Conservation (phyloP, 1,139 yeast genomes). For the Taiozyma sp. region DNA sequence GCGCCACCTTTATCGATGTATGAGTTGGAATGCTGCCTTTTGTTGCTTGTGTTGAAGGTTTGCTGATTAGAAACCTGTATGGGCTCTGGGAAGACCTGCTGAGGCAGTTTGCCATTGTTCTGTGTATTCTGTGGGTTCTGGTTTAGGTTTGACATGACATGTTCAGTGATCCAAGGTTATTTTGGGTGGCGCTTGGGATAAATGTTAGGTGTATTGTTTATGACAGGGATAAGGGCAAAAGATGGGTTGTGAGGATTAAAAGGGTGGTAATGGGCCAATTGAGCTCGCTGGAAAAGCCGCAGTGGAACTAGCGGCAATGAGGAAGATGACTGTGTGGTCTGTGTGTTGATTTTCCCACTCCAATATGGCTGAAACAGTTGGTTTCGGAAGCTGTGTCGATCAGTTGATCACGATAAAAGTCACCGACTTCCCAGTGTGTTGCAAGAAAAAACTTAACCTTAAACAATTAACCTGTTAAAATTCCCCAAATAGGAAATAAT, state of each 20-base stretch:
- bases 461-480: background rate
- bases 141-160: slow-evolving; percentile 5
- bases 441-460: background rate
- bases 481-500: background rate
- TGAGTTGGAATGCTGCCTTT: slow-evolving; percentile 30
- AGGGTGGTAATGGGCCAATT: slow-evolving; percentile 7
- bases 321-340: background rate
- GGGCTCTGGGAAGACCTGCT: background rate
- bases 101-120: background rate
- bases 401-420: background rate
- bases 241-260: background rate
- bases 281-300: background rate
- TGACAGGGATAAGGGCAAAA: background rate
- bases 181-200: background rate
- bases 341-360: background rate
- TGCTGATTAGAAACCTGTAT: background rate
- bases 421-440: background rate
- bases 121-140: background rate
- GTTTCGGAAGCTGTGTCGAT: background rate
- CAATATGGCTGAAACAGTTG: background rate
- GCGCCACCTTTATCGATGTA: slow-evolving; percentile 15
- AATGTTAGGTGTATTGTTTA: background rate
- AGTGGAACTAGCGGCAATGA: background rate
- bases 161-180: background rate
- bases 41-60: slow-evolving; percentile 7